Evolutionary conservation across 352 stramenopile genomes (phyloP), one percentile per base, ranked within the genome.

Genomic region (Phytopythium boreale): DNA sequence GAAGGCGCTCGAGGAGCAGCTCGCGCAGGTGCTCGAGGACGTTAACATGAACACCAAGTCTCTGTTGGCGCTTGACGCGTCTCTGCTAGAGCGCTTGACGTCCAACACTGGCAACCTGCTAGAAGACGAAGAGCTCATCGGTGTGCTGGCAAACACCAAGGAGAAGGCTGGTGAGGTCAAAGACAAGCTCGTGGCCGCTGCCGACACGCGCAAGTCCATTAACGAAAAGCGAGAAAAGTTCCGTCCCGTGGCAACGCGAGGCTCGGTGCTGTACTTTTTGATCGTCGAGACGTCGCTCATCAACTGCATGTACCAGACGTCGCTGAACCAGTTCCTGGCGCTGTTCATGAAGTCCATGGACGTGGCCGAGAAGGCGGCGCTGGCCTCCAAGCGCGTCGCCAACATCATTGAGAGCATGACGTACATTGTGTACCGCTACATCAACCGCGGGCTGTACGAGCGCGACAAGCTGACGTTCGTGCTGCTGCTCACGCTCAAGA

Each of bases 371-470:
- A 98, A 98, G 70, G 97, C 96, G 7, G 88, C 92, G n/a, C 66
- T 99, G n/a, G 96, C 96, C 29, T 98, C 93, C 46, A 99, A 99
- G 74, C 87, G 97, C 29, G 97, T 99, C 22, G 85, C 92, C 27
- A 99, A 99, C 69, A 99, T 99, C 69, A 99, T 99, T 71, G 96
- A 99, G 56, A 98, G 93, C 27, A 98, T 99, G 97, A 99, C 97
- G 29, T 99, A 99, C 75, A 95, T 98, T 71, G 97, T 95, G 61
- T 99, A 99, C 76, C 94, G 97, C 22, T 99, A 99, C 81, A 97
- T 99, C 69, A 99, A 99, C 67, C 94, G 96, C 41, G 97, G 97
- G 0, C 75, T 99, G 2, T 99, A 99, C 72, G 97, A 99, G 66
- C 87, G 95, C 67, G 95, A 99, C 79, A 99, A 99, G 79, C 82